Evolutionary conservation across 2,329 filamentous ascomycete genomes (phyloP).

Genomic region (Colletotrichum tamarilloi): DNA sequence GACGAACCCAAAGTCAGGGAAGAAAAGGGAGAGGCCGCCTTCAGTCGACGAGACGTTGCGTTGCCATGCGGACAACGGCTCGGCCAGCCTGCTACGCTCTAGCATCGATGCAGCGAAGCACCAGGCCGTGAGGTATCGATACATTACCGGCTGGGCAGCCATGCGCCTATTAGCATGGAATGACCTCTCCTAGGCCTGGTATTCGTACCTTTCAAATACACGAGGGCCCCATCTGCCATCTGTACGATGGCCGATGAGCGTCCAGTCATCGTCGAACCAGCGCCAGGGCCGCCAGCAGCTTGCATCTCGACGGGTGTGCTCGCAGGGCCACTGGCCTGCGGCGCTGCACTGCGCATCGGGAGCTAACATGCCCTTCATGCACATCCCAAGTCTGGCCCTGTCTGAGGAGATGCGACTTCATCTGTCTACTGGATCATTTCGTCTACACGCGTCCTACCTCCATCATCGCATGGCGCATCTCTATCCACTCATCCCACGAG

Average conservation of each 20-base stretch:
- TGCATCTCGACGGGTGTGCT: constrained; percentile 22
- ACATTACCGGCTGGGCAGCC: constrained; percentile 50
- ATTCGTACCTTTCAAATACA: constrained; percentile 26
- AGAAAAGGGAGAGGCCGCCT: neutral
- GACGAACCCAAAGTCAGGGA: neutral
- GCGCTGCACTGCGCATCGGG: constrained; percentile 26
- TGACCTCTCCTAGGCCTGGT: constrained; percentile 26
- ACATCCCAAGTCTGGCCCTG: constrained; percentile 21
- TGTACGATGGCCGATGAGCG: constrained; percentile 29
- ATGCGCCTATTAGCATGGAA: constrained; percentile 44
- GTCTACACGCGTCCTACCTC: constrained; percentile 22
- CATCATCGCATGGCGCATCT: constrained; percentile 22
- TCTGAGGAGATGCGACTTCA: constrained; percentile 13
- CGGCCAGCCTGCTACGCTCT: constrained; percentile 12
- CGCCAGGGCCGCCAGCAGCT: constrained; percentile 2
- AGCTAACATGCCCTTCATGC: constrained; percentile 31
- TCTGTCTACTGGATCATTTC: constrained; percentile 17
- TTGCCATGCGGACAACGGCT: constrained; percentile 28
- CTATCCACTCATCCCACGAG: constrained; percentile 32
- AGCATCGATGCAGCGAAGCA: constrained; percentile 4
- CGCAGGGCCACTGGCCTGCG: neutral
- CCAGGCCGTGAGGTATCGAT: constrained; percentile 43
- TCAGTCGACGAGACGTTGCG: constrained; percentile 12
- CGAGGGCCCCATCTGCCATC: constrained; percentile 30
- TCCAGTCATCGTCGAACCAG: constrained; percentile 14